Evolutionary conservation across 306 rosid genomes (phyloP).

Genomic region (Vigna unguiculata): DNA sequence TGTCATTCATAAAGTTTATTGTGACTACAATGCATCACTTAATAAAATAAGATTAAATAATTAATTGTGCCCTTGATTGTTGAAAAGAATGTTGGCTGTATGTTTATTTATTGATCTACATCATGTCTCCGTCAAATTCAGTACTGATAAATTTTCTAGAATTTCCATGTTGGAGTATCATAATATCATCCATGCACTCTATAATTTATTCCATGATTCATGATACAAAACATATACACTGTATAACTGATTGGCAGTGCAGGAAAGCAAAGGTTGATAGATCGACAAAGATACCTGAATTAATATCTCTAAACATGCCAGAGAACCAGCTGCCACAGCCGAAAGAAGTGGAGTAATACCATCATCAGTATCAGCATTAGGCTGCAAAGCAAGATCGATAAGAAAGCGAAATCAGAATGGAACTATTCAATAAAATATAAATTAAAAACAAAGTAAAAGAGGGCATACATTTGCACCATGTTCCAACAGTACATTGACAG

Average conservation of each 20-base stretch:
- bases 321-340: conserved; percentile 89
- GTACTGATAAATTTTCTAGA: conserved; percentile 4
- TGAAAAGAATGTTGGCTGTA: neutral
- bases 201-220: conserved; percentile 22
- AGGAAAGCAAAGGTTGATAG: conserved; percentile 9
- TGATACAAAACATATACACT: conserved; percentile 11
- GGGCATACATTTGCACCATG: conserved; percentile 76
- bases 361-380: conserved; percentile 91
- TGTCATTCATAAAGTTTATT: neutral
- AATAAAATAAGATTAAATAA: conserved; percentile 12
- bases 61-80: neutral
- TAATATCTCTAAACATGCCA: conserved; percentile 80
- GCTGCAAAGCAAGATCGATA: conserved; percentile 76
- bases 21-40: neutral
- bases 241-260: neutral
- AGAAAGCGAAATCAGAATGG: neutral
- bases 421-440: conserved; percentile 1
- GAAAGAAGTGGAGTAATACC: conserved; percentile 86
- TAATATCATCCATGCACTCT: neutral
- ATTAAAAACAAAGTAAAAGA: conserved; percentile 24
- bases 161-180: conserved; percentile 6
- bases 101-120: neutral
- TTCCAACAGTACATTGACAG: conserved; percentile 75
- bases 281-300: conserved; percentile 71
- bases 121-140: conserved; percentile 17